phyloP scores from a whole-genome alignment of 2,329 filamentous ascomycete species.

The Dothidotthia symphoricarpi region DNA sequence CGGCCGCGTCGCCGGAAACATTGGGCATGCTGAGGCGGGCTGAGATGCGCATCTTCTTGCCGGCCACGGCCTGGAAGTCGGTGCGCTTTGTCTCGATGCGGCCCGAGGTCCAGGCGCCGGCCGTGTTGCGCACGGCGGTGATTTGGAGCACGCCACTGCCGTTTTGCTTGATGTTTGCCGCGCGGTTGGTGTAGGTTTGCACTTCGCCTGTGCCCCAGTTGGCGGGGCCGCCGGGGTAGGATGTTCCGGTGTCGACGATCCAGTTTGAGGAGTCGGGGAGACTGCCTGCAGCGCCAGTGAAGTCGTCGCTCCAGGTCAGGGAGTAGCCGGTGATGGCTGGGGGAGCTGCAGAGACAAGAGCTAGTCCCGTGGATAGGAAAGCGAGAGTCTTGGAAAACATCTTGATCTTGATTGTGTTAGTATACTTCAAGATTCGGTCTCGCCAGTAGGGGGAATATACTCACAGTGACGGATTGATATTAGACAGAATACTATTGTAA shows the following conservation, averaged over 20 bases:
- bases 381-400: conserved; percentile 2
- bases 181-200: conserved; percentile 5
- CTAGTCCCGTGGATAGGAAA: not conserved
- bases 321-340: conserved; percentile 1
- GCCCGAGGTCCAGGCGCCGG: conserved; percentile 5
- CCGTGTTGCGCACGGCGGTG: conserved; percentile 1
- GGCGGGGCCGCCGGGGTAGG: conserved; percentile 6
- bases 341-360: conserved; percentile 1
- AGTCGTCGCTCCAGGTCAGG: conserved; percentile 9
- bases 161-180: conserved; percentile 5
- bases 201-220: conserved; percentile 8
- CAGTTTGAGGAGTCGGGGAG: conserved; percentile 5
- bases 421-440: no score
- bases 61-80: conserved; percentile 5
- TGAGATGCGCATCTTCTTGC: conserved; percentile 6
- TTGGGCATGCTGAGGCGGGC: conserved; percentile 11
- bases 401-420: not conserved
- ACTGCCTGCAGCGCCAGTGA: conserved; percentile 1
- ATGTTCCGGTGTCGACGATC: conserved; percentile 7
- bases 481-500: no score
- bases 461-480: no score
- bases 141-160: conserved; percentile 6
- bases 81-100: conserved; percentile 8
- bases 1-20: conserved; percentile 2
- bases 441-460: no score